Conservation (phyloP, 2,329 filamentous ascomycete species). For the Botryotinia globosa region DNA sequence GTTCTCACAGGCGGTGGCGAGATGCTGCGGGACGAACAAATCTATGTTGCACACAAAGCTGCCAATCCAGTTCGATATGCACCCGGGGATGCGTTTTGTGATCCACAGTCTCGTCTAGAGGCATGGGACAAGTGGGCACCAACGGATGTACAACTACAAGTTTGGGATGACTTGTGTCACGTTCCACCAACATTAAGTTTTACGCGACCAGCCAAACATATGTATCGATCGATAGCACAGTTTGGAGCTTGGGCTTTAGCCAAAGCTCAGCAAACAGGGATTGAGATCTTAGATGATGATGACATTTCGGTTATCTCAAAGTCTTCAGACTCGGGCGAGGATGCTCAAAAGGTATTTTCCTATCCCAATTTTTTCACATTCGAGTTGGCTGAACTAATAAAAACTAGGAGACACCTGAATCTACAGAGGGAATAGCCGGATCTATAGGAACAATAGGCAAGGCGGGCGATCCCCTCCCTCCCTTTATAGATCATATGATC, state of each 20-base stretch:
- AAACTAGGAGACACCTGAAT: constrained; percentile 15
- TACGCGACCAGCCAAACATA: constrained; percentile 91
- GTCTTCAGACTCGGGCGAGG: constrained; percentile 45
- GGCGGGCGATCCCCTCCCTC: constrained; percentile 78
- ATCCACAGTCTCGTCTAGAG: constrained; percentile 51
- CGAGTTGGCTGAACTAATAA: constrained; percentile 10
- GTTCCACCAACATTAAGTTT: constrained; percentile 92
- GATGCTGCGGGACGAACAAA: constrained; percentile 87
- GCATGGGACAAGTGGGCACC: constrained; percentile 61
- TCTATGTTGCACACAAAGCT: constrained; percentile 92
- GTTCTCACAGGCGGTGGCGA: constrained; percentile 88
- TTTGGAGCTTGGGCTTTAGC: constrained; percentile 92
- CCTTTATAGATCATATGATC: constrained; percentile 85
- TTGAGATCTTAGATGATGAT: constrained; percentile 80
- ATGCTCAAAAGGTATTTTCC: constrained; percentile 34
- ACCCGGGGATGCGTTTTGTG: constrained; percentile 61
- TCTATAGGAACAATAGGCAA: constrained; percentile 58
- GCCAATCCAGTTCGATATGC: constrained; percentile 78
- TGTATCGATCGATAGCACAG: constrained; percentile 89
- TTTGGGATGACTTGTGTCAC: constrained; percentile 95
- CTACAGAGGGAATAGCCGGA: neutral
- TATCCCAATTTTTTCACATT: constrained; percentile 4
- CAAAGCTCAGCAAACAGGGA: constrained; percentile 72
- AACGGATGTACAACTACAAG: constrained; percentile 88
- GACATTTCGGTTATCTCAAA: constrained; percentile 70